A percentile compares a stretch with the other conserved stretches of the same genome.
These are phyloP conservation scores for Pseudogymnoascus destructans DNA, from an alignment of 2,329 filamentous ascomycete genomes.

Conservation along the genomic window DNA sequence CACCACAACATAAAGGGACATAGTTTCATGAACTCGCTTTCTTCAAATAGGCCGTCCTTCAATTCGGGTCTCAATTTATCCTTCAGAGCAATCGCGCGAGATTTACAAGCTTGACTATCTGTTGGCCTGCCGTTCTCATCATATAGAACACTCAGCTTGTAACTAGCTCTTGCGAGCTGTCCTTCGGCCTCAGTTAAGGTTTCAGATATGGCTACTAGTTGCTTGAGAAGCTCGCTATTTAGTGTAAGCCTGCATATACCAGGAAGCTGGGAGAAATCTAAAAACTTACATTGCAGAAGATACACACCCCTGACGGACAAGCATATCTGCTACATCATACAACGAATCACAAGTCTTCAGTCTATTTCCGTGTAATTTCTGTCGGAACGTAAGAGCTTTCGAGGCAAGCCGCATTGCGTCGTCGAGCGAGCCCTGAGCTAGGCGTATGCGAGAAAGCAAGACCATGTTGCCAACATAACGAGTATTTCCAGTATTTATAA, in stretches of 20 bases:
- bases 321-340: neutral
- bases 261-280: neutral
- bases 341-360: slow-evolving; percentile 8
- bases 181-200: neutral
- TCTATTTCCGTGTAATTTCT: slow-evolving; percentile 6
- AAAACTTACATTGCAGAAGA: slow-evolving; percentile 7
- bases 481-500: slow-evolving; percentile 22
- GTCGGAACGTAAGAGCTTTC: neutral
- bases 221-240: slow-evolving; percentile 8
- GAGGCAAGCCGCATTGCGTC: neutral
- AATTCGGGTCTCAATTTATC: slow-evolving; percentile 3
- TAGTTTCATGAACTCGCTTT: slow-evolving; percentile 9
- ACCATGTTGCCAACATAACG: neutral
- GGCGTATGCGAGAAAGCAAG: neutral
- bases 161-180: slow-evolving; percentile 6
- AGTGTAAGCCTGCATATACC: neutral
- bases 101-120: slow-evolving; percentile 4
- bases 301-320: neutral
- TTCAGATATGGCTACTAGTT: neutral
- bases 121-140: neutral
- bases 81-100: neutral
- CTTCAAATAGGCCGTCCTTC: neutral
- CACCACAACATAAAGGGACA: slow-evolving; percentile 11
- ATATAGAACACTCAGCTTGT: slow-evolving; percentile 7
- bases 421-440: neutral